Conservation (phyloP, 495 filamentous ascomycete genomes). For the Penicillium salamii region DNA sequence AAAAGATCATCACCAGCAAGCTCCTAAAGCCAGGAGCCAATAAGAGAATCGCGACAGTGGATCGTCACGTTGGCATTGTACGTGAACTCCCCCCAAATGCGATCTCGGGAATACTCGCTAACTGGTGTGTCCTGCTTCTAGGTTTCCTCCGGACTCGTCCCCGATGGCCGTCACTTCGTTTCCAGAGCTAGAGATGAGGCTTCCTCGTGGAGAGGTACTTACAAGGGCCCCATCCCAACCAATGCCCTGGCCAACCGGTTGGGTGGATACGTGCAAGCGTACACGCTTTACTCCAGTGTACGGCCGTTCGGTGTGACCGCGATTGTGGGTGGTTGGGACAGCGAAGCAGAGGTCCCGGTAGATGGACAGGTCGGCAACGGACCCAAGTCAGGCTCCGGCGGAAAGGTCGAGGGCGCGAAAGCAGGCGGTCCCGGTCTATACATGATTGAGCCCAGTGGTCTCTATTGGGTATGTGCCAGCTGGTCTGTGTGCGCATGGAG, state of each 20-base stretch:
- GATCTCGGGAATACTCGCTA: not conserved
- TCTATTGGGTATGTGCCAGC: slow-evolving; percentile 72
- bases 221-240: slow-evolving; percentile 88
- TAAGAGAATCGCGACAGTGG: slow-evolving; percentile 92
- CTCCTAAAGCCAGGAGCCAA: slow-evolving; percentile 90
- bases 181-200: slow-evolving; percentile 93
- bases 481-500: not conserved
- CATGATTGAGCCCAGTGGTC: slow-evolving; percentile 97
- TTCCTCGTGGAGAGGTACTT: slow-evolving; percentile 77
- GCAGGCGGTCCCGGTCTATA: slow-evolving; percentile 89
- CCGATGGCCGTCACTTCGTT: slow-evolving; percentile 93
- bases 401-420: slow-evolving; percentile 69
- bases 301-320: slow-evolving; percentile 94
- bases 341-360: slow-evolving; percentile 70
- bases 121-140: slow-evolving; percentile 26
- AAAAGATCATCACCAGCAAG: slow-evolving; percentile 95
- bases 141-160: slow-evolving; percentile 91
- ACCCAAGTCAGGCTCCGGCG: slow-evolving; percentile 72
- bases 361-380: slow-evolving; percentile 85
- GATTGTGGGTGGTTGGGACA: slow-evolving; percentile 92
- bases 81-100: too few relatives aligned
- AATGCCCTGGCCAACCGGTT: slow-evolving; percentile 84
- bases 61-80: slow-evolving; percentile 92
- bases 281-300: slow-evolving; percentile 94
- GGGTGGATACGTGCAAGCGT: slow-evolving; percentile 93